Base-by-base conservation (phyloP, 2,329 filamentous ascomycete genomes). In the Aquanectria penicillioides region DNA sequence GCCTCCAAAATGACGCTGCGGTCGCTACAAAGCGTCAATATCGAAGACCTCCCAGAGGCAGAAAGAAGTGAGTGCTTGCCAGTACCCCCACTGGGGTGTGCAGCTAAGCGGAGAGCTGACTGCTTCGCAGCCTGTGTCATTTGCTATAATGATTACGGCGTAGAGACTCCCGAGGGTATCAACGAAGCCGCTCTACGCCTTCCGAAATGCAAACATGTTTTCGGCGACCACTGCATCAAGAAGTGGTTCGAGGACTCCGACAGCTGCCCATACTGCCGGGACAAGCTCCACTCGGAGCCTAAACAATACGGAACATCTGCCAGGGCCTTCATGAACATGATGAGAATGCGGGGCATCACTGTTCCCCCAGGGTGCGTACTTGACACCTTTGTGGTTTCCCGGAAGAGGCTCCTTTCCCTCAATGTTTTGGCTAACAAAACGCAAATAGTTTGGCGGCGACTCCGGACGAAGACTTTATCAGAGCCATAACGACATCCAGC, bases 191-290 rank as follows among this genome's bases (percentile, higher is more conserved):
- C 87, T 1, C 71, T 89, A 13, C 83, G 84, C 17, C 72, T 89
- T 15, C 86, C 87, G 3, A 83, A 80, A 63, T 89, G 87, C 77
- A 86, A 84, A 63, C 87, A 89, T 64, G 72, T 89, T 6, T 89
- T 89, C 70, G 87, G 87, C 15, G 81, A 88, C 54, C 79, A 83
- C 64, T 89, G 87, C 70, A 86, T 89, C 62, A 86, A 84, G 70
- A 88, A 85, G 64, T 89, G 87, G 87, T 81, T 89, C 36, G 79
- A 85, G 49, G 84, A 88, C 40, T 84, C 84, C 2, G 82, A 87
- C 64, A 87, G 79, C 52, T 89, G 87, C 63, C 87, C 87, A 0
- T 89, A 89, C 66, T 89, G 87, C 71, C 82, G 87, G 22, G 81
- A 86, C 61, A 86, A 87, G 65, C 76, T 89, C 20, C 83, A 80